Percentiles rank a stretch among this genome's conserved stretches.
phyloP scores from a whole-genome alignment of 176 grass and related monocot species.

The sorghum (Sorghum bicolor) region Sorghum_bicolor_NCBIv3 NC_012872.2:53763501-53764000 shows the following conservation, averaged over 20 bases:
- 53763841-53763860: background rate
- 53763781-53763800: background rate
- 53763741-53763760: background rate
- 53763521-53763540: background rate
- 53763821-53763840: background rate
- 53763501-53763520: background rate
- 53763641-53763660: background rate
- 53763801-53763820: background rate
- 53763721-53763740: background rate
- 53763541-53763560: no score
- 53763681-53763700: background rate
- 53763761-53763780: background rate
- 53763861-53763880: background rate
- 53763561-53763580: background rate
- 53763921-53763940: background rate
- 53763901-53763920: background rate
- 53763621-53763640: background rate
- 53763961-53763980: background rate
- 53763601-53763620: background rate
- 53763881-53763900: background rate
- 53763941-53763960: background rate
- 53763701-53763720: background rate
- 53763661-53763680: background rate
- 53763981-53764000: background rate
- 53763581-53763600: background rate